Conservation (phyloP, 805 yeast genomes). For the Metschnikowia henanensis region DNA sequence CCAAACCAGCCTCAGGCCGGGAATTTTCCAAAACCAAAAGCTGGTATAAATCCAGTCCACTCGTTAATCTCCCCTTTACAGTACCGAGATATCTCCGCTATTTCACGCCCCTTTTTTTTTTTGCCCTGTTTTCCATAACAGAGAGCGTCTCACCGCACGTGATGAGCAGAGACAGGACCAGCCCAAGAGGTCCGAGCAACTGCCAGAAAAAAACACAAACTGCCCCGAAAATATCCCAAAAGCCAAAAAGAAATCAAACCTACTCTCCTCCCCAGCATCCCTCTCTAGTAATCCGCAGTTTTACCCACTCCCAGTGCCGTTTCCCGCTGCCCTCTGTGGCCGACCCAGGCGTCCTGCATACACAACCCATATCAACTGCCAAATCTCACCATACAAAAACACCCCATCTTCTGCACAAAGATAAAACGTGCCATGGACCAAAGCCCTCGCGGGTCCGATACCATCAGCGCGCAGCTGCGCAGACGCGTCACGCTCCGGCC, state of each 20-base stretch:
- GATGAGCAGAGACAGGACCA: no score
- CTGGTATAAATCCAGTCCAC: no score
- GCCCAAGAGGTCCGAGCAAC: no score
- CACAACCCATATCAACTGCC: constrained; percentile 1
- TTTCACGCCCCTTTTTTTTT: no score
- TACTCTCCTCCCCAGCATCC: not conserved
- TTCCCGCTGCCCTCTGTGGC: no score
- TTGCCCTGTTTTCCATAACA: no score
- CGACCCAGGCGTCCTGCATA: constrained; percentile 4
- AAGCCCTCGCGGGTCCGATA: constrained; percentile 8
- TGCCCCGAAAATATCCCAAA: not conserved
- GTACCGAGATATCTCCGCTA: no score
- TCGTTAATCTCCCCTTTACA: no score
- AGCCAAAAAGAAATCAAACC: not conserved
- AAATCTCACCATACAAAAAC: not conserved
- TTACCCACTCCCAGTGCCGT: no score
- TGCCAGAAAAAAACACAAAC: not conserved
- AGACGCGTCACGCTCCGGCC: constrained; percentile 8
- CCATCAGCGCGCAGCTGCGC: not conserved
- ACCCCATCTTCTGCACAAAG: constrained; percentile 7
- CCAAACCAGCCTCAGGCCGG: no score
- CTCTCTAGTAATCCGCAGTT: not conserved
- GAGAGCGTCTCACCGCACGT: no score
- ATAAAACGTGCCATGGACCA: constrained; percentile 5
- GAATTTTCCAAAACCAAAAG: no score